Conservation (phyloP, 441 rosid genomes). For the Omphalea diandra region DNA sequence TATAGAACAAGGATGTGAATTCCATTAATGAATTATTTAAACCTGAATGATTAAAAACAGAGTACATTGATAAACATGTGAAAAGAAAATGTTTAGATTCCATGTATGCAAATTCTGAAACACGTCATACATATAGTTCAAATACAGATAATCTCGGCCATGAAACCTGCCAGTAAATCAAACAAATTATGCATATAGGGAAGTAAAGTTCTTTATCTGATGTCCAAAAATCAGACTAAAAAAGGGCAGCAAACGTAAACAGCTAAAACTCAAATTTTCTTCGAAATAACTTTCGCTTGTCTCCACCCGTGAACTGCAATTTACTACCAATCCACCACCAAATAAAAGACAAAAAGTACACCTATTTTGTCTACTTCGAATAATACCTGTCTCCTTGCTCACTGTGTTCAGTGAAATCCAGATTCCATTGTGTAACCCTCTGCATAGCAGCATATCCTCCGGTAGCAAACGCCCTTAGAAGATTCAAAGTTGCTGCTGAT, state of each 20-base stretch:
- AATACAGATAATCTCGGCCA: neutral
- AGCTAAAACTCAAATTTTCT: constrained; percentile 3
- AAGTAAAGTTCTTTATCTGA: neutral
- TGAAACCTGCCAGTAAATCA: neutral
- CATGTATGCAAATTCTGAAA: constrained; percentile 1
- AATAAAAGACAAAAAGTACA: neutral
- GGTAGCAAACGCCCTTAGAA: constrained; percentile 90
- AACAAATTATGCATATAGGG: neutral
- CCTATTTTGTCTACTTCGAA: neutral
- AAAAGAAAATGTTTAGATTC: constrained; percentile 7
- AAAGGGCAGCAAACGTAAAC: constrained; percentile 9
- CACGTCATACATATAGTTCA: neutral
- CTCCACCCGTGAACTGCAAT: constrained; percentile 6
- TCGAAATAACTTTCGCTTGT: neutral
- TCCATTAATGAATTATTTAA: neutral
- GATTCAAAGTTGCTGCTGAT: constrained; percentile 84
- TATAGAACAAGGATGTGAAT: neutral
- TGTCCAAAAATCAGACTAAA: neutral
- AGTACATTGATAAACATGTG: constrained; percentile 5
- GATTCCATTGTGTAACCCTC: constrained; percentile 94
- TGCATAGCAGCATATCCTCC: constrained; percentile 99
- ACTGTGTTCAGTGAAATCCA: constrained; percentile 84
- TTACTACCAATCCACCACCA: neutral
- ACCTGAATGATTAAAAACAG: neutral
- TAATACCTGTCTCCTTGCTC: constrained; percentile 96